Evolutionary conservation across 192 early-diverging fungal genomes (phyloP), one percentile per base, ranked within the genome.

Genomic region (Mortierella antarctica): DNA sequence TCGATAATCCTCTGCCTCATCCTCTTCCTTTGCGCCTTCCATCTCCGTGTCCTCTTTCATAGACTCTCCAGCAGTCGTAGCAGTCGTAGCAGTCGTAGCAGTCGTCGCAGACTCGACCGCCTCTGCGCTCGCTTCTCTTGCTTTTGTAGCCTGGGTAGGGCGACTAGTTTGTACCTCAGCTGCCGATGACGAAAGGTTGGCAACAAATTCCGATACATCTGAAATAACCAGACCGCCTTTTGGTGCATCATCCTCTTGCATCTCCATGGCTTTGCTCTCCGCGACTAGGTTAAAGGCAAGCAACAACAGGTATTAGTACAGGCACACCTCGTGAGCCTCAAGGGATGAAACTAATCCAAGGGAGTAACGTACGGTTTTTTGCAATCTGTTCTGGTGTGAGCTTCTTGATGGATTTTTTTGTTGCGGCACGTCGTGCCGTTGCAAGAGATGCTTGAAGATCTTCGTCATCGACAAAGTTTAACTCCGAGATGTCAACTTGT

Each of bases 381-480:
- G 90, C 89, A 31, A 93, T 92, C 52, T 91, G 89, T 62, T 93
- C 89, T 7, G 87, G 84, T 11, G 84, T 87, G 44, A 83, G 71
- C 13, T 75, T 73, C 15, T 85, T 84, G 53, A 82, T 60, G 1
- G 68, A 51, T 80, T 94, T 89, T 56, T 88, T 88, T 11, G 83
- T 83, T 0, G 89, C 90, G 47, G 89, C 58, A 21, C 91, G 79
- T 47, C 97, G 87, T 13, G 94, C 86, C 11, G 89, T 82, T 1
- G 95, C 90, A n/a, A 99, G 82, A 11, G 96, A 94, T 21, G 82
- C 74, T 66, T 97, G 96, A 50, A 99, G 74, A 61, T 99, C 97
- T 69, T 98, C 96, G 74, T 99, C 97, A 69, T 99, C 97, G 15
- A 97, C 95, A 86, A 92, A 92, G 71, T 94, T 96, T 13, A 89